phyloP scores from a whole-genome alignment of 345 rosid genomes.

The Boechera retrofracta region DNA sequence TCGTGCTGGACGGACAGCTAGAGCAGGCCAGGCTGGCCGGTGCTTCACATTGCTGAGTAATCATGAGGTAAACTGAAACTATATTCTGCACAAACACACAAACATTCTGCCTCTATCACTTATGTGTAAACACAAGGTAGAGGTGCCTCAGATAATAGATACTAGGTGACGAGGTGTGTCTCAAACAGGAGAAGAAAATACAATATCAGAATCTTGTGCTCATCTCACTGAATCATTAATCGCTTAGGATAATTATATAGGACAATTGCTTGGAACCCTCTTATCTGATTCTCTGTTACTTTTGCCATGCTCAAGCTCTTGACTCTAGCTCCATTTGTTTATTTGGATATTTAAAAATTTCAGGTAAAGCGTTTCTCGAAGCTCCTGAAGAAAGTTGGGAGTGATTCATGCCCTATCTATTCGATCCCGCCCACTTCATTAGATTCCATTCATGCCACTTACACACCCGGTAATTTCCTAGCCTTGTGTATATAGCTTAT shows the following conservation, averaged over 20 bases:
- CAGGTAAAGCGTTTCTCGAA: conserved; percentile 82
- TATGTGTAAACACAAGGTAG: not conserved
- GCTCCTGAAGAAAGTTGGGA: conserved; percentile 74
- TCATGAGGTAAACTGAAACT: conserved; percentile 58
- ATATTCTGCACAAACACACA: not conserved
- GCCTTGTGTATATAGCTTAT: conserved; percentile 1
- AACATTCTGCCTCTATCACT: conserved; percentile 1
- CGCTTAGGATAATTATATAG: not conserved
- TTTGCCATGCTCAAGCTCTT: not conserved
- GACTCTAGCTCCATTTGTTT: conserved; percentile 22
- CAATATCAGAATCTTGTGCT: not conserved
- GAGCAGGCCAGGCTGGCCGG: conserved; percentile 88
- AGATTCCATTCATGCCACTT: conserved; percentile 55
- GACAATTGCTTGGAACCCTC: not conserved
- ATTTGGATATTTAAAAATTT: conserved; percentile 33
- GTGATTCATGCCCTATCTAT: conserved; percentile 60
- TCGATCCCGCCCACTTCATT: conserved; percentile 56
- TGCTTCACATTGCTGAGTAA: conserved; percentile 83
- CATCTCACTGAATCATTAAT: not conserved
- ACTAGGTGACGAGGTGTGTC: conserved; percentile 1
- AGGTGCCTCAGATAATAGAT: conserved; percentile 2
- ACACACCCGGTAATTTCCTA: conserved; percentile 65
- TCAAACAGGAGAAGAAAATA: not conserved
- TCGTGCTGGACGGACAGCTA: conserved; percentile 96
- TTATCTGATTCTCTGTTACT: conserved; percentile 27